Evolutionary conservation across 2,329 filamentous ascomycete species (phyloP), one percentile per base, ranked within the genome.

Genomic region (Fusarium guadeloupense): DNA sequence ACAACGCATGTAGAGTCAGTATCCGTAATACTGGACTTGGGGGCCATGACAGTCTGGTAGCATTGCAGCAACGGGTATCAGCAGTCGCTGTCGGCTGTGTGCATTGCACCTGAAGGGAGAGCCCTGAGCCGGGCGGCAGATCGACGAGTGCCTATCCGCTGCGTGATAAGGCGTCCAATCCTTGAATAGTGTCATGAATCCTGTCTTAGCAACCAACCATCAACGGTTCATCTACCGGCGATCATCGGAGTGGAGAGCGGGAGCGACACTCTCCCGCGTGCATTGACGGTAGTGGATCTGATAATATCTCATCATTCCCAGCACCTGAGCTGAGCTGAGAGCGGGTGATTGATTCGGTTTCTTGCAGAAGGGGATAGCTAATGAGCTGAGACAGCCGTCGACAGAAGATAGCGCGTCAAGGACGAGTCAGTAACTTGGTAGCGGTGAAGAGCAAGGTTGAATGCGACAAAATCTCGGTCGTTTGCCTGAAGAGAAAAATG

Each of bases 311-410:
- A 14, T 23, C 5, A 12, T 21, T 46, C 17, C 31, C 38, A 9
- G 12, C 31, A 31, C 13, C 25, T 26, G 14, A 31, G 28, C 28
- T 31, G 28, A 31, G 23, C 23, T 25, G 23, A 5, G 26, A 39
- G 33, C 31, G 52, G 38, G n/a, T 35, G 53, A 52, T 9, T 40
- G 30, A 31, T 28, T 50, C 60, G 59, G 59, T 35, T 58, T 50
- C 55, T 42, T 64, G 59, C 60, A 64, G 40, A 13, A 28, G 5
- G 14, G 25, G 21, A n/a, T n/a, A n/a, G n/a, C n/a, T n/a, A 42
- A 51, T 51, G 13, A 40, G 7, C 20, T 34, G 28, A 26, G 25
- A 26, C 6, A 9, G 9, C 23, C 25, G 9, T 26, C 7, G 25
- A 26, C 9, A 26, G 13, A 12, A 26, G 25, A 26, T 26, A 26